A percentile compares a stretch with the other conserved stretches of the same genome.
Evolutionary conservation across 345 rosid genomes (phyloP).

Genomic region (Anacardium occidentale): DNA sequence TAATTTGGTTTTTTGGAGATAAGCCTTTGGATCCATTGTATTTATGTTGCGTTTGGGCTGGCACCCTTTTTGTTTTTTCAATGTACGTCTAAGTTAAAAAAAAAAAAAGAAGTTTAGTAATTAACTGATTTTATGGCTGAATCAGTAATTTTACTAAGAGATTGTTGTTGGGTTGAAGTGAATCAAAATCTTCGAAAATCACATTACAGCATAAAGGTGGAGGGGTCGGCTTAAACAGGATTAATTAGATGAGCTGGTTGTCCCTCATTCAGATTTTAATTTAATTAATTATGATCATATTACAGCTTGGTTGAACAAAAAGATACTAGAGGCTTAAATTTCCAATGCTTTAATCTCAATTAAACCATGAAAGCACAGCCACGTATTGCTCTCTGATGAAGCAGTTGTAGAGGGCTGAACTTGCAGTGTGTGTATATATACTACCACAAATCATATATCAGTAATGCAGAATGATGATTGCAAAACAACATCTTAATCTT

Average conservation of each 20-base stretch:
- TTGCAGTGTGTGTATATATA: not conserved
- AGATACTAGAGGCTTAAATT: not conserved
- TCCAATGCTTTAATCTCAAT: not conserved
- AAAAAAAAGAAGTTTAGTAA: too few species aligned
- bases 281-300: not conserved
- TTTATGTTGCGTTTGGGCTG: too few species aligned
- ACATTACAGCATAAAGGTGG: constrained; percentile 10
- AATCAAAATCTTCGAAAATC: not conserved
- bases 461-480: constrained; percentile 8
- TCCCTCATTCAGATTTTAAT: constrained; percentile 15
- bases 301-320: not conserved
- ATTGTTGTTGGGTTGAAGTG: not conserved
- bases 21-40: too few species aligned
- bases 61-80: too few species aligned
- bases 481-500: constrained; percentile 11
- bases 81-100: too few species aligned
- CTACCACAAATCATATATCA: not conserved
- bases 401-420: not conserved
- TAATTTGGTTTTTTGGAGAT: too few species aligned
- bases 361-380: not conserved
- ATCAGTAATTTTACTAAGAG: not conserved
- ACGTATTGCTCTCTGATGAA: not conserved
- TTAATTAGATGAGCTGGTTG: constrained; percentile 17
- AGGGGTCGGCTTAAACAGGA: constrained; percentile 17
- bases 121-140: not conserved